Evolutionary conservation across 2,329 filamentous ascomycete species (phyloP).

Genomic region (Zymoseptoria pseudotritici): DNA sequence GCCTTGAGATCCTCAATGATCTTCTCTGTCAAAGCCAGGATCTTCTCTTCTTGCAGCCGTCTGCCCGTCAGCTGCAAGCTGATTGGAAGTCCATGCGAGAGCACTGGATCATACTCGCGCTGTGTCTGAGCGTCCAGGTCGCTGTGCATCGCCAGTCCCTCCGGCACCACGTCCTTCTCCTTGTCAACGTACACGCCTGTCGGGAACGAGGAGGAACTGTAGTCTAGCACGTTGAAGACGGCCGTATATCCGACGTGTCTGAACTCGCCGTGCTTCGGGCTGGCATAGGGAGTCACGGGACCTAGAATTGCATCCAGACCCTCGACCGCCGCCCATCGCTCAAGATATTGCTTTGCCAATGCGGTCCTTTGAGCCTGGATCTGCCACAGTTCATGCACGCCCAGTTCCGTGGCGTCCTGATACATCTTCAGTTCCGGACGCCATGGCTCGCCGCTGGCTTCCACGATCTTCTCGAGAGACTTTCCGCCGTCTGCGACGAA

Average conservation of each 20-base stretch:
- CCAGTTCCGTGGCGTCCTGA: slow-evolving; percentile 36
- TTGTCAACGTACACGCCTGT: slow-evolving; percentile 35
- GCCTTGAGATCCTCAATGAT: slow-evolving; percentile 16
- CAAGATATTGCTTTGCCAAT: slow-evolving; percentile 35
- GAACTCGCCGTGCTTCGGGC: slow-evolving; percentile 37
- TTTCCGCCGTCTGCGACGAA: slow-evolving; percentile 48
- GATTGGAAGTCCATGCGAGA: slow-evolving; percentile 38
- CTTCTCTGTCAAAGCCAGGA: slow-evolving; percentile 27
- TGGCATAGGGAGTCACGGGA: slow-evolving; percentile 40
- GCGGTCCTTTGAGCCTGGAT: slow-evolving; percentile 41
- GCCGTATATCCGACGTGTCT: slow-evolving; percentile 37
- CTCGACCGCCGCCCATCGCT: slow-evolving; percentile 36
- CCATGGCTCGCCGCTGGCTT: slow-evolving; percentile 37
- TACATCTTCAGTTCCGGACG: slow-evolving; percentile 45
- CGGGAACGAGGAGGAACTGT: slow-evolving; percentile 40
- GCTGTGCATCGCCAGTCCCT: slow-evolving; percentile 25
- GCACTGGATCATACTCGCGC: slow-evolving; percentile 27
- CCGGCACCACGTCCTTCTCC: slow-evolving; percentile 27
- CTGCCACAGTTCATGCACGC: slow-evolving; percentile 41
- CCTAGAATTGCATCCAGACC: slow-evolving; percentile 41
- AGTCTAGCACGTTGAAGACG: slow-evolving; percentile 45
- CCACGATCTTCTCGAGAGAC: slow-evolving; percentile 36
- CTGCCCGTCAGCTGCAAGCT: slow-evolving; percentile 29
- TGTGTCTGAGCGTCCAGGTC: slow-evolving; percentile 35
- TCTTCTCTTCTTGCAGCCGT: slow-evolving; percentile 32